Percentiles rank a stretch among this genome's conserved stretches.
phyloP scores from a whole-genome alignment of 768 basidiomycete species.

The Tremella yokohamensis region DNA sequence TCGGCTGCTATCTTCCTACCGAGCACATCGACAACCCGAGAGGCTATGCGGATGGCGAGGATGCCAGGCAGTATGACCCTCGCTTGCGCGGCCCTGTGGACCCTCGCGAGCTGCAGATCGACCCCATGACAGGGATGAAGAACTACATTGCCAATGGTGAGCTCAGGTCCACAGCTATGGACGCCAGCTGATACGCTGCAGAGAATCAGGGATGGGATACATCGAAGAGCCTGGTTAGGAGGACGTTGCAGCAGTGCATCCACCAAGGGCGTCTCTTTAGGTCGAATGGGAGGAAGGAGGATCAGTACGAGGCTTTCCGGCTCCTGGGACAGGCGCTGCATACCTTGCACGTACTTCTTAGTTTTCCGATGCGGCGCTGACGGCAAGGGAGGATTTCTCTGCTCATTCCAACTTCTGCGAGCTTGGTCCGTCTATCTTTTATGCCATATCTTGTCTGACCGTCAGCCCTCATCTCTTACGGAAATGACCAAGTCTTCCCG shows the following conservation, averaged over 20 bases:
- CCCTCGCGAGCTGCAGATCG: constrained; percentile 77
- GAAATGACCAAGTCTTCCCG: constrained; percentile 70
- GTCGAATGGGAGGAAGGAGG: constrained; percentile 53
- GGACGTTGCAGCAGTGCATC: constrained; percentile 73
- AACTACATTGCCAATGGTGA: constrained; percentile 67
- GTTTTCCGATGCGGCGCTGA: constrained; percentile 6
- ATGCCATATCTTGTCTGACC: not conserved
- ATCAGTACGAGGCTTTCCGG: constrained; percentile 58
- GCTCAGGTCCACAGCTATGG: not conserved
- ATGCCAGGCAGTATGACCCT: constrained; percentile 72
- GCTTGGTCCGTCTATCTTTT: constrained; percentile 51
- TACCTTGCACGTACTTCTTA: constrained; percentile 26
- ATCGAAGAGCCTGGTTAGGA: constrained; percentile 55
- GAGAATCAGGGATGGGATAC: constrained; percentile 77
- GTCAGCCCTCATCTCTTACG: constrained; percentile 64
- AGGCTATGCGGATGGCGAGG: constrained; percentile 76
- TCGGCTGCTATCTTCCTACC: constrained; percentile 75
- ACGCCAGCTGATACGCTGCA: not conserved
- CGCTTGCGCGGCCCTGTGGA: constrained; percentile 77
- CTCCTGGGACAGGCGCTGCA: constrained; percentile 63
- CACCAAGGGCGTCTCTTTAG: constrained; percentile 66
- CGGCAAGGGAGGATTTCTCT: constrained; percentile 69
- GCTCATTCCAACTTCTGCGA: constrained; percentile 80
- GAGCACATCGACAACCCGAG: constrained; percentile 89
- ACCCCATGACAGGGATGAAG: constrained; percentile 85